These are phyloP conservation scores for Colletotrichum echinochloae DNA, from an alignment of 2,329 filamentous ascomycete species.

Conservation along the genomic window DNA sequence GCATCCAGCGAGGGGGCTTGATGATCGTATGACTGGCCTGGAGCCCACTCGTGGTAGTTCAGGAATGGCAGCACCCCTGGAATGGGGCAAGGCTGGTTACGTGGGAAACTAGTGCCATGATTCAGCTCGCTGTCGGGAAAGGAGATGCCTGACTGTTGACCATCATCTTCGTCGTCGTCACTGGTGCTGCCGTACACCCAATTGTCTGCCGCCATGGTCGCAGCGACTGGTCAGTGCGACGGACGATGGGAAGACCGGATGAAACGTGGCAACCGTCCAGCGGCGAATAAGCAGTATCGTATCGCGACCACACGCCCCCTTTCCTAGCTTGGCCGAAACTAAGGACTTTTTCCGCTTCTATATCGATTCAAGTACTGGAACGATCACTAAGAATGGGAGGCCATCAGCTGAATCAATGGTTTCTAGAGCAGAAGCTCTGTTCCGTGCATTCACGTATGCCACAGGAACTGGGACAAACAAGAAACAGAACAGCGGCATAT, in stretches of 20 bases:
- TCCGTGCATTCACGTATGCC: too few species aligned
- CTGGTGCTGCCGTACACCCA: background rate
- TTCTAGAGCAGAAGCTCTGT: too few species aligned
- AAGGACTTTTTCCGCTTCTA: too few species aligned
- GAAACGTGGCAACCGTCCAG: background rate
- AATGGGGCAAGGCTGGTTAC: background rate
- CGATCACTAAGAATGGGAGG: too few species aligned
- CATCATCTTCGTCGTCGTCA: background rate
- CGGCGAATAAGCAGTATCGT: conserved; percentile 4
- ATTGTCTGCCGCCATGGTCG: background rate
- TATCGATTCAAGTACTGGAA: too few species aligned
- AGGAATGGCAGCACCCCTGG: conserved; percentile 1
- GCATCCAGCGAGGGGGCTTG: conserved; percentile 2
- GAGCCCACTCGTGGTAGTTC: conserved; percentile 3
- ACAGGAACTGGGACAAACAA: too few species aligned
- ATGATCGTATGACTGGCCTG: conserved; percentile 4
- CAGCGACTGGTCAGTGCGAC: conserved; percentile 1
- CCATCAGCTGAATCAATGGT: too few species aligned
- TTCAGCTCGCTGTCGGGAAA: background rate
- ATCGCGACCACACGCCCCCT: too few species aligned
- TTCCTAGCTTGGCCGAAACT: too few species aligned
- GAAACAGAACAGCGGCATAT: too few species aligned
- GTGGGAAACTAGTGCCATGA: conserved; percentile 8
- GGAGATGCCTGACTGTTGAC: conserved; percentile 15
- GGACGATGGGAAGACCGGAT: background rate